Conservation (phyloP, 768 basidiomycete species). For the Tulasnella sp. region DNA sequence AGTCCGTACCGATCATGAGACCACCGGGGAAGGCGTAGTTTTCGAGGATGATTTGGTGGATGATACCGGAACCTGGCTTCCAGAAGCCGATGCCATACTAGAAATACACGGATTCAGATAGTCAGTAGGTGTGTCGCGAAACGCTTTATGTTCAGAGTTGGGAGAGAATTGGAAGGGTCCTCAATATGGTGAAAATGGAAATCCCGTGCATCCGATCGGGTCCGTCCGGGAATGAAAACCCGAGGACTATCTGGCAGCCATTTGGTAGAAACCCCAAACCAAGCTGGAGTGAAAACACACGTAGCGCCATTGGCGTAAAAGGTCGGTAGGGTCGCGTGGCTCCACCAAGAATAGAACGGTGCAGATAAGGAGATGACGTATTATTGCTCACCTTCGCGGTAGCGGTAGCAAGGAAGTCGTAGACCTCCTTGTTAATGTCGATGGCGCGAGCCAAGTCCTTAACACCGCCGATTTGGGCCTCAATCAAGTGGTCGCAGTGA, state of each 20-base stretch:
- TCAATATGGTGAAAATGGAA: background rate
- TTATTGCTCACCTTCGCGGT: constrained; percentile 62
- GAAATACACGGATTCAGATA: background rate
- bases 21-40: constrained; percentile 99
- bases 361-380: background rate
- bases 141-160: background rate
- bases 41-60: constrained; percentile 97
- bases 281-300: background rate
- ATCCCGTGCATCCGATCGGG: background rate
- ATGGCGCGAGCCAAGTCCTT: constrained; percentile 90
- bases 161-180: background rate
- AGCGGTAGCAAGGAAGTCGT: constrained; percentile 96
- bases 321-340: background rate
- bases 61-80: constrained; percentile 98
- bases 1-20: constrained; percentile 99
- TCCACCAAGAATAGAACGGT: background rate
- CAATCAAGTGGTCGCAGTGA: constrained; percentile 98
- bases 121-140: background rate
- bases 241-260: no score
- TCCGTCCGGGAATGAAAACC: background rate
- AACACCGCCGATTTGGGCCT: constrained; percentile 88
- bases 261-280: no score
- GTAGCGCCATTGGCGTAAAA: background rate
- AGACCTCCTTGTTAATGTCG: constrained; percentile 94
- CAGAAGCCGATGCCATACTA: constrained; percentile 99